Evolutionary conservation across 805 yeast species (phyloP), one percentile per base, ranked within the genome.

Genomic region (Saturnispora besseyi): DNA sequence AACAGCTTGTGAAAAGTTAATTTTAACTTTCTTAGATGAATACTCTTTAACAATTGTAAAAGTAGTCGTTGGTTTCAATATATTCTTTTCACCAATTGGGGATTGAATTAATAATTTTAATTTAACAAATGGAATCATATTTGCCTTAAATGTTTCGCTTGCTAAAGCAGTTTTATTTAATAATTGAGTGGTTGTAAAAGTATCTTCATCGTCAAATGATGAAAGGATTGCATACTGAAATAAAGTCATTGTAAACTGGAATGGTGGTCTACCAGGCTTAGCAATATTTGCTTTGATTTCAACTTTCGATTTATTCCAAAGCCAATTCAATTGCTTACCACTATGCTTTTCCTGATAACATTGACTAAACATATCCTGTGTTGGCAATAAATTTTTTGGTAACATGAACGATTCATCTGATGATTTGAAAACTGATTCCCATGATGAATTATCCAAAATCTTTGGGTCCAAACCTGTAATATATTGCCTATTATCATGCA

Each of bases 301-400:
- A 53, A 95, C 93, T 65, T 91, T 84, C 44, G 95, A 87, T 62
- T 87, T 80, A 59, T 88, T 84, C 97, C 97, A 93, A 52, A 91
- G 76, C 99, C 99, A 93, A 62, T 87, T 85, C 59, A 93, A 76
- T 55, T 87, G 81, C 66, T 98, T 78, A 11, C 97, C 97, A 54
- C 73, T 78, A 66, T 91, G 97, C 59, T 84, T 83, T 33, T 74
- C 70, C 41, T 78, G 73, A 65, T 91, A 95, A 52, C 85, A 74
- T 38, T 76, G 74, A 50, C 81, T 81, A 49, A 91, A 80, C 48
- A 78, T 77, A 48, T 82, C 79, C 58, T 83, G 78, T 1, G 95
- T 78, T 38, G 74, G 72, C 50, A 72, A 63, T 51, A 95, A 73
- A 55, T 80, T 85, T 5, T 73, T 64, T 1, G 99, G 97, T 44